Conservation (phyloP, 2,329 filamentous ascomycete species). For the Trichophaea hybrida region DNA sequence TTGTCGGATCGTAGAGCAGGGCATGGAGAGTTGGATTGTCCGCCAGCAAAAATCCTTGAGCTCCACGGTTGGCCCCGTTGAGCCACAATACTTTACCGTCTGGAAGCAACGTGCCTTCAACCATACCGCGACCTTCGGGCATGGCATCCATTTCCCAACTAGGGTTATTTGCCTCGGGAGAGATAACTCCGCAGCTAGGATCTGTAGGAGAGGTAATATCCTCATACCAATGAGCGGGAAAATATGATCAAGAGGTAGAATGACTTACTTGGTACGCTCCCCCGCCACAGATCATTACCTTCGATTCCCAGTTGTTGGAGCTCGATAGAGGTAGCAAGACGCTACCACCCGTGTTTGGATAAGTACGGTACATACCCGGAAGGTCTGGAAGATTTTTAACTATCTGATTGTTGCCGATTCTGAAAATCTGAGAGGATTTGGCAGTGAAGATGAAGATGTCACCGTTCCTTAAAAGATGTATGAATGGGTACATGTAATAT, state of each 20-base stretch:
- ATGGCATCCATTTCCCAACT: constrained; percentile 45
- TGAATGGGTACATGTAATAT: constrained; percentile 51
- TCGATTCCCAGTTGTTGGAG: constrained; percentile 39
- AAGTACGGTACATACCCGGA: constrained; percentile 43
- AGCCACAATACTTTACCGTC: constrained; percentile 47
- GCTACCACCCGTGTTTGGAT: constrained; percentile 46
- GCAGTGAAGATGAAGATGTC: constrained; percentile 43
- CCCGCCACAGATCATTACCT: constrained; percentile 45
- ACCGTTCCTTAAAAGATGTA: constrained; percentile 44
- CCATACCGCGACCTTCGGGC: constrained; percentile 45
- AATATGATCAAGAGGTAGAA: background rate
- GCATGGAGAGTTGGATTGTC: constrained; percentile 41
- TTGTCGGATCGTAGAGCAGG: constrained; percentile 44
- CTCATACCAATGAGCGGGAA: background rate
- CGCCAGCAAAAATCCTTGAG: constrained; percentile 47
- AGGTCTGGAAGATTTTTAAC: constrained; percentile 39
- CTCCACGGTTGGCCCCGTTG: constrained; percentile 44
- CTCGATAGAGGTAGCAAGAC: constrained; percentile 42
- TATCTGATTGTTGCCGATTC: constrained; percentile 35
- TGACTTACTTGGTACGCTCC: constrained; percentile 39
- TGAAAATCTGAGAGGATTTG: constrained; percentile 44
- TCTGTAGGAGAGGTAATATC: constrained; percentile 46
- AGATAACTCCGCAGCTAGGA: constrained; percentile 43
- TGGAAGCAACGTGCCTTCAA: constrained; percentile 44
- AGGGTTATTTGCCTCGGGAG: constrained; percentile 37